phyloP scores from a whole-genome alignment of 2,329 filamentous ascomycete genomes.

The Didymella pomorum region DNA sequence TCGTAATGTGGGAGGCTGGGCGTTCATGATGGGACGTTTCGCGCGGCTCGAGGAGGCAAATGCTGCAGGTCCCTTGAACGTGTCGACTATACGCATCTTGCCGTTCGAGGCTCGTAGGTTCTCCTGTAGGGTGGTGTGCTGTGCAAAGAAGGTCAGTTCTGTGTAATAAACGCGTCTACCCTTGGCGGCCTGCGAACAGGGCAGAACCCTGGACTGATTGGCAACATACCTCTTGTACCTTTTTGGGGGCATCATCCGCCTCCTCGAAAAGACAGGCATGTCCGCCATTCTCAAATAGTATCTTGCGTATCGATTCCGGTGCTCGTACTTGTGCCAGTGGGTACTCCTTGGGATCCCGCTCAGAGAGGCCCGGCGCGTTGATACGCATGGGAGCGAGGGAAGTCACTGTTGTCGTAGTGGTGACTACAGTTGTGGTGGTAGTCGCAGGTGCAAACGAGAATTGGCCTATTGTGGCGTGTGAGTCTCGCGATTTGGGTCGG shows the following conservation, averaged over 20 bases:
- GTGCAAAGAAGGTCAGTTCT: constrained; percentile 32
- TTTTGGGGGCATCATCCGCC: constrained; percentile 63
- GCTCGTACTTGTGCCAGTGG: constrained; percentile 85
- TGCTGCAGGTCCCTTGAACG: constrained; percentile 52
- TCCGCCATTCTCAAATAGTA: constrained; percentile 76
- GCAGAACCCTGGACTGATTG: constrained; percentile 25
- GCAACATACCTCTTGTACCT: constrained; percentile 62
- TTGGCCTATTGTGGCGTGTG: constrained; percentile 61
- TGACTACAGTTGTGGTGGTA: constrained; percentile 77
- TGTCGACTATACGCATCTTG: constrained; percentile 51
- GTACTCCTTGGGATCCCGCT: constrained; percentile 87
- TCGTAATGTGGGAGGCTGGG: constrained; percentile 31
- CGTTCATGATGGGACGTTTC: constrained; percentile 39
- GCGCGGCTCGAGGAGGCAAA: constrained; percentile 53
- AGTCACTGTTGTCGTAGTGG: constrained; percentile 87
- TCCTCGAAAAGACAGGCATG: constrained; percentile 69
- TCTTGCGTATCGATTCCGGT: constrained; percentile 77
- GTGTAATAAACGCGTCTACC: constrained; percentile 18
- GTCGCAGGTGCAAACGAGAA: constrained; percentile 70
- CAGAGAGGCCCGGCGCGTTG: constrained; percentile 72
- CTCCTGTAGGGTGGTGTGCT: constrained; percentile 57
- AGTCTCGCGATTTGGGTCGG: constrained; percentile 40
- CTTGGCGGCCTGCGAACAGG: constrained; percentile 33
- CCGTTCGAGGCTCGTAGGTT: constrained; percentile 58
- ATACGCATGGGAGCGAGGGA: constrained; percentile 84